Base-by-base conservation (phyloP, 2,329 filamentous ascomycete genomes). In the Fusarium sp. region DNA sequence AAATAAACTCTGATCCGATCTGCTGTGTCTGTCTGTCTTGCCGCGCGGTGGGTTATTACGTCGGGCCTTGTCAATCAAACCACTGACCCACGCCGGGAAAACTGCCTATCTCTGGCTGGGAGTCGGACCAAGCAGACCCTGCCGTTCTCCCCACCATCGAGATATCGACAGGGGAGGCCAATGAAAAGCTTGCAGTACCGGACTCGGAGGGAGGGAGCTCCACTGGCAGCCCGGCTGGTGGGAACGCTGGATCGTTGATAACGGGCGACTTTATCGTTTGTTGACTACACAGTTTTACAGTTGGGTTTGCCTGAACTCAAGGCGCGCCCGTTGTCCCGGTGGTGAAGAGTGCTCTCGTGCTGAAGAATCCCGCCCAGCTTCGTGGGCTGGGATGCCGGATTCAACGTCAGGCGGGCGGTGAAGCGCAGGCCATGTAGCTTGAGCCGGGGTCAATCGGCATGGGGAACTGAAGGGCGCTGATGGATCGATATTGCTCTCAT, bases 101-200 rank as follows among this genome's bases (percentile, higher is more conserved):
- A 66, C 60, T 66, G 67, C 70, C 67, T 73, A 73, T 73, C 60
- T 68, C 44, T 54, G 18, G 12, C 28, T 34, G 12, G 11, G 30
- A 23, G 18, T 23, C 18, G 31, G 7, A 34, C 31, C 50, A 53
- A 54, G 36, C 37, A 10, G 37, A 7, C 36, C 51, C 27, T 43
- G 37, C 8, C 51, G 3, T 30, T 53, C 50, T 56, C 53, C 31
- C 53, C 53, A 56, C 53, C 53, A 56, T 56, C 30, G 31, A 46
- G 40, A 56, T 56, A 56, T 56, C 15, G 40, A 28, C 53, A 55
- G 52, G 53, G 53, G 30, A 16, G 18, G 40, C 10, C 23, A 46
- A 15, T 44, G 23, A 44, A 48, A 9, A 46, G 40, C 18, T 47
- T 50, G 47, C 31, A 50, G n/a, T 56, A 56, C 53, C 16, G 40